Conservation (phyloP, 768 basidiomycete species). For the Dacryopinax spathularia region DNA sequence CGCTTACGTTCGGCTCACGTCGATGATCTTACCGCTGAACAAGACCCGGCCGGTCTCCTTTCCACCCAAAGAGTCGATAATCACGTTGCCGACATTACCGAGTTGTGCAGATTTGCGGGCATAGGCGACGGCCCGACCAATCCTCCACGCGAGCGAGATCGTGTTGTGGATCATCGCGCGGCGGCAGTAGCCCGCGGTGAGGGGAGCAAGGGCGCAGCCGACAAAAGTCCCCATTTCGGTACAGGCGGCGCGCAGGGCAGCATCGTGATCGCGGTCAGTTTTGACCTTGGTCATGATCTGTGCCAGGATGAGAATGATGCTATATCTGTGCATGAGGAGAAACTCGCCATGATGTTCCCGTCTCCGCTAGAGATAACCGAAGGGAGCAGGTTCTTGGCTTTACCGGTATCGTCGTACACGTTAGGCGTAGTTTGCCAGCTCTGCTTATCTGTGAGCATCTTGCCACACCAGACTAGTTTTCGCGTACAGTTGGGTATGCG, state of each 20-base stretch:
- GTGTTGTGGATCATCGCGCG: slow-evolving; percentile 17
- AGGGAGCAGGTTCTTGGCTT: slow-evolving; percentile 12
- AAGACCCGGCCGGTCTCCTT: slow-evolving; percentile 12
- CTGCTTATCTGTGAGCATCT: neutral
- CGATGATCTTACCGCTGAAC: slow-evolving; percentile 19
- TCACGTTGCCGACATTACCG: slow-evolving; percentile 1
- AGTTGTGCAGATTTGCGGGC: neutral
- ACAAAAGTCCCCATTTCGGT: slow-evolving; percentile 19
- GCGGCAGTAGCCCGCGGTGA: slow-evolving; percentile 13
- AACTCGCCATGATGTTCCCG: neutral
- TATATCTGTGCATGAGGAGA: neutral
- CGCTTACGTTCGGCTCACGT: slow-evolving; percentile 18
- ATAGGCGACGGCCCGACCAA: slow-evolving; percentile 18
- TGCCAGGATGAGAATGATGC: neutral
- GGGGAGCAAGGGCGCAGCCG: slow-evolving; percentile 15
- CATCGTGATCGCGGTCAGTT: slow-evolving; percentile 27
- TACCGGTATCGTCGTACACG: slow-evolving; percentile 6
- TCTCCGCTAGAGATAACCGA: slow-evolving; percentile 8
- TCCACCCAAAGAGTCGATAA: slow-evolving; percentile 7
- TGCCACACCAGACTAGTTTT: neutral
- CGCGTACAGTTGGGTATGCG: slow-evolving; percentile 19
- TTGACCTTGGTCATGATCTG: slow-evolving; percentile 23
- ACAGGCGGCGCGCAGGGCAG: slow-evolving; percentile 11
- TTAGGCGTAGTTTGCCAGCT: neutral
- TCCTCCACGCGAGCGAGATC: slow-evolving; percentile 19